Percentiles rank a stretch among this genome's conserved stretches.
These are phyloP conservation scores for Suillus subaureus DNA, from an alignment of 768 basidiomycete species.

Conservation along the genomic window DNA sequence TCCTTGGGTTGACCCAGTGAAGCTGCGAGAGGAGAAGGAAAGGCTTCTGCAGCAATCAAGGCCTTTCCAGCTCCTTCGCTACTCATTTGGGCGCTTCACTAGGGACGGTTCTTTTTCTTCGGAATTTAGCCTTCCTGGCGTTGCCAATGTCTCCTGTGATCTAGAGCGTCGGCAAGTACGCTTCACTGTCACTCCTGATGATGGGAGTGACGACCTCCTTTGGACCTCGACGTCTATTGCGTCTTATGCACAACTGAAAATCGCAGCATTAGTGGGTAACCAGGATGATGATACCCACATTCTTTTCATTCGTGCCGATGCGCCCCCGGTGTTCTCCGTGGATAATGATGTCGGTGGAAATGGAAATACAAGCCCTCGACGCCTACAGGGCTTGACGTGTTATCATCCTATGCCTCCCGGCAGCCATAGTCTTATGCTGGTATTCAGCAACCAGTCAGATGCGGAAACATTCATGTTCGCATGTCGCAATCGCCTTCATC, in stretches of 20 bases:
- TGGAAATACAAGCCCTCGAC: conserved; percentile 11
- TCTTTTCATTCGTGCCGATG: conserved; percentile 35
- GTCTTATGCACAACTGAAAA: conserved; percentile 21
- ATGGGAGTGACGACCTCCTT: background rate
- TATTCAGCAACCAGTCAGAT: conserved; percentile 27
- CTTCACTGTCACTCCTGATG: conserved; percentile 28
- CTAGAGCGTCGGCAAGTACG: conserved; percentile 33
- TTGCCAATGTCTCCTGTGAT: conserved; percentile 39
- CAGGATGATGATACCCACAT: conserved; percentile 12
- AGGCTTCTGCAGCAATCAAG: conserved; percentile 22
- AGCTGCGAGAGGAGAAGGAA: conserved; percentile 27
- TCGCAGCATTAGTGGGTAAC: conserved; percentile 26
- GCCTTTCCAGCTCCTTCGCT: conserved; percentile 26
- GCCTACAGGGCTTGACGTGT: conserved; percentile 29
- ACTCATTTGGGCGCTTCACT: conserved; percentile 39
- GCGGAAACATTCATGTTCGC: conserved; percentile 32
- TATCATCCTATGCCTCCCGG: conserved; percentile 29
- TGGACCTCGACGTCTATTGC: conserved; percentile 11
- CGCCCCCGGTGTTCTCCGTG: conserved; percentile 33
- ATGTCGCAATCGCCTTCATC: conserved; percentile 23
- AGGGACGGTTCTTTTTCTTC: conserved; percentile 36
- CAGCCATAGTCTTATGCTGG: conserved; percentile 32
- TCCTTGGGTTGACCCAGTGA: conserved; percentile 34
- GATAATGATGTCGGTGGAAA: background rate
- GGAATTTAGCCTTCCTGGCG: conserved; percentile 29